These are phyloP conservation scores for Arachnomyces sp. DNA, from an alignment of 2,329 filamentous ascomycete species.

Conservation along the genomic window DNA sequence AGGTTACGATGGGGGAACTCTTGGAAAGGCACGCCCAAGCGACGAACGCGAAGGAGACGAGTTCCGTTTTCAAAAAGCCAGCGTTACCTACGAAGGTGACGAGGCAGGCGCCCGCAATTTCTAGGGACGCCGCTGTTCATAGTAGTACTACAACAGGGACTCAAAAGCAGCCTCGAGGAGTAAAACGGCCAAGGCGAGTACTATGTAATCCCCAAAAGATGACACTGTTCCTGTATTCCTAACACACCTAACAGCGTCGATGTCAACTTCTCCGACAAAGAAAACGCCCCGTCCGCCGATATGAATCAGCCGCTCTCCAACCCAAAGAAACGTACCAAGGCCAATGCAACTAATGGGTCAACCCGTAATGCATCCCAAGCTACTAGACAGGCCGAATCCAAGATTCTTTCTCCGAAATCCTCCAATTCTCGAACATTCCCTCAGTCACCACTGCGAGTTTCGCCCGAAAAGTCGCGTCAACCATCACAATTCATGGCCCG, in stretches of 20 bases:
- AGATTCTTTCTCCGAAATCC: constrained; percentile 71
- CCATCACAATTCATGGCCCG: constrained; percentile 52
- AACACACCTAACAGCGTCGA: constrained; percentile 46
- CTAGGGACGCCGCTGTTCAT: constrained; percentile 22
- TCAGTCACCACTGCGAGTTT: constrained; percentile 45
- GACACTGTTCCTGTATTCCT: constrained; percentile 10
- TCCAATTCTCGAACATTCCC: constrained; percentile 66
- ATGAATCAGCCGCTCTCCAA: constrained; percentile 50
- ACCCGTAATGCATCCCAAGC: constrained; percentile 37
- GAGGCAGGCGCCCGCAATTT: constrained; percentile 22
- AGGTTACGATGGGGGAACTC: constrained; percentile 74
- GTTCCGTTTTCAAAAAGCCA: constrained; percentile 25
- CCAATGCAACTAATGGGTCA: constrained; percentile 28
- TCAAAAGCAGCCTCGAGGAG: constrained; percentile 19
- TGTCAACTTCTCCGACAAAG: constrained; percentile 62
- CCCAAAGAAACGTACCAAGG: constrained; percentile 59
- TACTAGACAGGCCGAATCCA: constrained; percentile 44
- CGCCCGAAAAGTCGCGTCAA: constrained; percentile 34
- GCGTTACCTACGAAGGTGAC: constrained; percentile 23
- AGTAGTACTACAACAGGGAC: constrained; percentile 21
- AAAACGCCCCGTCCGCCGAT: constrained; percentile 50
- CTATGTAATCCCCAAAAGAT: constrained; percentile 15
- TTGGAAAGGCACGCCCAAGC: constrained; percentile 45
- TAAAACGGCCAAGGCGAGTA: constrained; percentile 26
- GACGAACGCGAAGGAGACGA: constrained; percentile 19